Evolutionary conservation across 2,329 filamentous ascomycete species (phyloP), one percentile per base, ranked within the genome.

Genomic region (Pestalotiopsis sp.): DNA sequence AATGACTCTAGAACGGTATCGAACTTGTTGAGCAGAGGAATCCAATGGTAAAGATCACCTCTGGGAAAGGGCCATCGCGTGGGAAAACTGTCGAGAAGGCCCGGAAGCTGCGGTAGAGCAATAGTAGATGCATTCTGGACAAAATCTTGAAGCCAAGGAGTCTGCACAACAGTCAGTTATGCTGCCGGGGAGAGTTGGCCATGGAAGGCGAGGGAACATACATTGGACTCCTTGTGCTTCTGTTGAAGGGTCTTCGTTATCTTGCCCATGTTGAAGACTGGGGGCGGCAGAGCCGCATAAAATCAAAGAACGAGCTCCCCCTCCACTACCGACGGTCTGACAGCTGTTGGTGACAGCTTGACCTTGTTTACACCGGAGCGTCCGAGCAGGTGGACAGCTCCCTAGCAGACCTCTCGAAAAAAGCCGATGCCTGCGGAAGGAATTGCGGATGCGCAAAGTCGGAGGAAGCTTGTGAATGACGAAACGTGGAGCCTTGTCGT

Each of bases 11-110:
- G 84, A 72, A 98, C 90, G 76, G 88, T 89, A 81, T 99, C 96
- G 80, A 99, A 98, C 68, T 94, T 91, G 80, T 99, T 97, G 69
- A 99, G 83, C 27, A 97, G 87, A 36, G 93, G 91, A 73, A 99
- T 98, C 97, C 97, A 99, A 85, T 99, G 95, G 79, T 98, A 98
- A 38, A 98, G 85, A 79, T 99, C 96, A 70, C 96, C 97, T 79
- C 95, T 90, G 52, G 95, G 95, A 77, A 98, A 97, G 2, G 95
- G 94, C 96, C 96, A 99, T 87, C 91, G 87, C 72, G 91, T 91
- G 69, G 95, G 94, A 78, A 98, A 98, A 67, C 87, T 88, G 74
- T 87, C 86, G 72, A 99, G 91, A 73, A 92, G 89, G 74, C 88
- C 84, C 73, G 94, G 93, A 73, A 99, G 87, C 78, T 93, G 88